Percentiles rank a stretch among this genome's conserved stretches.
Evolutionary conservation across 2,329 filamentous ascomycete species (phyloP).

Genomic region (Lecanicillium sp.): DNA sequence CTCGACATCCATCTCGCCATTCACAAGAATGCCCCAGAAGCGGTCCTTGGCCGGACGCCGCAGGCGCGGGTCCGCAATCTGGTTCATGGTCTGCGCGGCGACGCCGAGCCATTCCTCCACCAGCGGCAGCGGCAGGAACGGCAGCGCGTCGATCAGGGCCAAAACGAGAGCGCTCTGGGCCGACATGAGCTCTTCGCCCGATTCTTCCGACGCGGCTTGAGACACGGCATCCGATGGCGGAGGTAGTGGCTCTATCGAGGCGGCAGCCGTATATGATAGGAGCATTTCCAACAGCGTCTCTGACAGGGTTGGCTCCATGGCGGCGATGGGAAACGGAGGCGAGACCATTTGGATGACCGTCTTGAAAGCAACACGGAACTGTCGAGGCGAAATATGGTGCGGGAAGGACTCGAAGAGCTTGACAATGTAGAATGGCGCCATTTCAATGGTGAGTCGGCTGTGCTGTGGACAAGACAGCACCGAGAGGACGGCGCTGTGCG

Average conservation of each 20-base stretch:
- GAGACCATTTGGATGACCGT: constrained; percentile 76
- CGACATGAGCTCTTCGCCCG: constrained; percentile 42
- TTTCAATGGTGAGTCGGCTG: constrained; percentile 57
- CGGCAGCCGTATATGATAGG: constrained; percentile 49
- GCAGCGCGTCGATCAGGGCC: constrained; percentile 71
- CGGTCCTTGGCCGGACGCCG: constrained; percentile 58
- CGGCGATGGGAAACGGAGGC: constrained; percentile 69
- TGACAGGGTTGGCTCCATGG: constrained; percentile 67
- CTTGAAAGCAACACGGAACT: constrained; percentile 84
- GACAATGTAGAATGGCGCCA: constrained; percentile 78
- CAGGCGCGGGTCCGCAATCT: constrained; percentile 54
- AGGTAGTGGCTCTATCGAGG: constrained; percentile 34
- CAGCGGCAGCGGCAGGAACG: constrained; percentile 60
- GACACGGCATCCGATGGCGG: constrained; percentile 29
- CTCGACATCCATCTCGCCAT: constrained; percentile 84
- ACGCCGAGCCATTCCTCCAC: constrained; percentile 77
- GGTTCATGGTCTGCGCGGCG: constrained; percentile 59
- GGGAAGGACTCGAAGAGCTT: constrained; percentile 76
- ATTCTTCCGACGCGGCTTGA: constrained; percentile 17
- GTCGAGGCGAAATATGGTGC: constrained; percentile 65
- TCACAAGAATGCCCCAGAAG: constrained; percentile 72
- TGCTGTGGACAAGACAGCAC: constrained; percentile 76
- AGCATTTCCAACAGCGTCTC: constrained; percentile 75
- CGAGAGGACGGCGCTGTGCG: constrained; percentile 74
- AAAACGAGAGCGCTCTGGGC: constrained; percentile 73